phyloP scores from a whole-genome alignment of 306 rosid species.

The Ziziphus jujuba region DNA sequence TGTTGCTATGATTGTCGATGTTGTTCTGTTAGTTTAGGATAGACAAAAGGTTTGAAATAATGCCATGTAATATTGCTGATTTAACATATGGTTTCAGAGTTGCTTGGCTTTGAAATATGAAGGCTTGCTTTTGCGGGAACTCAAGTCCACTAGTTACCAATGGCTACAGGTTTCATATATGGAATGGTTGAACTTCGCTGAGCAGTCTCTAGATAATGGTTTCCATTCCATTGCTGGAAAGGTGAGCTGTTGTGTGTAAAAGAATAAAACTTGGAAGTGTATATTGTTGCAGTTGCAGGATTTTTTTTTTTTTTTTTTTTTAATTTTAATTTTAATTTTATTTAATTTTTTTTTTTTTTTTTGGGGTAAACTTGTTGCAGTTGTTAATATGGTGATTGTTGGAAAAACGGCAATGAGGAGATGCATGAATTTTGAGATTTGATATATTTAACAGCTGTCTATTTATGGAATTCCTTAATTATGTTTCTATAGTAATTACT shows the following conservation, averaged over 20 bases:
- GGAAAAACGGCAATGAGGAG: background rate
- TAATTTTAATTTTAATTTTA: no score
- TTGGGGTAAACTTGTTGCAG: no score
- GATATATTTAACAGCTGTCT: no score
- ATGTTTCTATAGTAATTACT: no score
- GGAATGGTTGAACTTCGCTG: slow-evolving; percentile 72
- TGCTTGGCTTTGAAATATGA: slow-evolving; percentile 91
- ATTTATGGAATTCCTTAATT: no score
- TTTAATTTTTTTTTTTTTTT: no score
- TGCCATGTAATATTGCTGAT: background rate
- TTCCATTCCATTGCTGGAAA: slow-evolving; percentile 44
- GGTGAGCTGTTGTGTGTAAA: no score
- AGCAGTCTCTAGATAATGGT: slow-evolving; percentile 55
- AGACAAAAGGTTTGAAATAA: background rate
- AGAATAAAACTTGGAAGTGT: no score
- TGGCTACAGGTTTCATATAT: slow-evolving; percentile 56
- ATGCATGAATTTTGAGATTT: no score
- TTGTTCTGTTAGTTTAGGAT: background rate
- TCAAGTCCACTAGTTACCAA: slow-evolving; percentile 42
- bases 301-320: no score
- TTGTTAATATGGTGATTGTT: background rate
- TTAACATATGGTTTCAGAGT: slow-evolving; percentile 43
- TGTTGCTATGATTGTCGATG: background rate
- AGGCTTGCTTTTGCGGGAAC: slow-evolving; percentile 66
- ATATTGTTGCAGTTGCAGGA: no score